Evolutionary conservation across 768 basidiomycete species (phyloP).

Genomic region (Trametes coccinea): DNA sequence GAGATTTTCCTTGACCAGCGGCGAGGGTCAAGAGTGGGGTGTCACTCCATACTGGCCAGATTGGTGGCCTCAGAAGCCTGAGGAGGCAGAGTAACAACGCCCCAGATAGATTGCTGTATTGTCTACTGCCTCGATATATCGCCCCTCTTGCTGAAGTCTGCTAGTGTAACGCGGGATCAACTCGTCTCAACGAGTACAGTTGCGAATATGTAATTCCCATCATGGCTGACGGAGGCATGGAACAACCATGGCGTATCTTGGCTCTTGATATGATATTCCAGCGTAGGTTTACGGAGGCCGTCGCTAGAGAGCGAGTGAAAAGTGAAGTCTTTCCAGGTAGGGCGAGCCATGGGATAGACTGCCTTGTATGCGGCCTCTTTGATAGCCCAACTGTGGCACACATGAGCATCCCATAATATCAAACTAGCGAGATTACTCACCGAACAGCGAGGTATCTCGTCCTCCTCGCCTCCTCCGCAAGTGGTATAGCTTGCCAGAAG

Average conservation of each 20-base stretch:
- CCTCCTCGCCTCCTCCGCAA: slow-evolving; percentile 22
- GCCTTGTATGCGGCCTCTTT: slow-evolving; percentile 92
- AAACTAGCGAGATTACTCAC: slow-evolving; percentile 39
- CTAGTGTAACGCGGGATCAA: background rate
- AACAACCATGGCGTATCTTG: slow-evolving; percentile 38
- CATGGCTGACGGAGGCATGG: slow-evolving; percentile 79
- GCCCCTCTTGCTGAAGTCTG: background rate
- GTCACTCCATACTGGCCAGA: slow-evolving; percentile 48
- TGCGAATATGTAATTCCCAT: slow-evolving; percentile 74
- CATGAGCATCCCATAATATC: background rate
- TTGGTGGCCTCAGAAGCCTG: slow-evolving; percentile 52
- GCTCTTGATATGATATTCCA: slow-evolving; percentile 31
- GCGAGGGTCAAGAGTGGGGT: slow-evolving; percentile 37
- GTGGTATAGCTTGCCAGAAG: slow-evolving; percentile 41
- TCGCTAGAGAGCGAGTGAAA: slow-evolving; percentile 32
- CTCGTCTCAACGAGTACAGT: slow-evolving; percentile 58
- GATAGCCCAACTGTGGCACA: slow-evolving; percentile 62
- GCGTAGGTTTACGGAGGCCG: slow-evolving; percentile 49
- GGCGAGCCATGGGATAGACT: slow-evolving; percentile 57
- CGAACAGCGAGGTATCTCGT: slow-evolving; percentile 70
- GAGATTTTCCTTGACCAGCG: slow-evolving; percentile 37
- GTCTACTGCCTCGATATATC: background rate
- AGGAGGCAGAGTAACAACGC: background rate
- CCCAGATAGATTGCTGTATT: background rate
- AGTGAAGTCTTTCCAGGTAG: slow-evolving; percentile 74